Evolutionary conservation across 1,139 yeast species (phyloP).

Genomic region (Tardiomyces digboiensis): DNA sequence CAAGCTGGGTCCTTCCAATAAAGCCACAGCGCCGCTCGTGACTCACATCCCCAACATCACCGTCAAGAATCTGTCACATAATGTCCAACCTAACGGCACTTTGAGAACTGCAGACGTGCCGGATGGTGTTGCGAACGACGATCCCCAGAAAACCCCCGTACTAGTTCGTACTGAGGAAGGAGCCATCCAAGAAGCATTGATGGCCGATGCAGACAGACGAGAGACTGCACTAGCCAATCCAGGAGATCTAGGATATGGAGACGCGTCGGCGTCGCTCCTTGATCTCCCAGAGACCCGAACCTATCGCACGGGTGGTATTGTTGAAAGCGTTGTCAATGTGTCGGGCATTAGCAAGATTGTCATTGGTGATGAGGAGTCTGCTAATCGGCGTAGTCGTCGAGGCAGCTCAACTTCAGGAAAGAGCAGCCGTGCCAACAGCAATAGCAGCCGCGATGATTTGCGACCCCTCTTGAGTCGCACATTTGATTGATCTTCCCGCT

Average conservation of each 20-base stretch:
- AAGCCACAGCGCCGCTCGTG: slow-evolving; percentile 73
- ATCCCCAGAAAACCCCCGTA: slow-evolving; percentile 42
- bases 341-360: slow-evolving; percentile 84
- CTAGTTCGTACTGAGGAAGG: slow-evolving; percentile 4
- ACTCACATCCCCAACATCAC: slow-evolving; percentile 49
- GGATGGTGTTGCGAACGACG: neutral
- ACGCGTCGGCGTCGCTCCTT: slow-evolving; percentile 7
- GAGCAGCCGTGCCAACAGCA: neutral
- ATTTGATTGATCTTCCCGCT: too few species aligned
- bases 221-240: slow-evolving; percentile 3
- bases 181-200: neutral
- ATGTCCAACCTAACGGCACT: neutral
- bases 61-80: slow-evolving; percentile 22
- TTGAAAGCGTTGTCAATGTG: slow-evolving; percentile 76
- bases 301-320: slow-evolving; percentile 52
- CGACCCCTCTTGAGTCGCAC: slow-evolving; percentile 4
- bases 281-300: slow-evolving; percentile 16
- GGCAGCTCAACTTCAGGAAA: neutral
- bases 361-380: slow-evolving; percentile 45
- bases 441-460: slow-evolving; percentile 4
- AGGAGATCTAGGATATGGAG: slow-evolving; percentile 11
- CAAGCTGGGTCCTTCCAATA: slow-evolving; percentile 39
- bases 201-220: neutral
- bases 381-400: neutral
- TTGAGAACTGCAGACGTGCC: neutral